Conservation (phyloP, 2,329 filamentous ascomycete genomes). For the Talaromyces funiculosus region DNA sequence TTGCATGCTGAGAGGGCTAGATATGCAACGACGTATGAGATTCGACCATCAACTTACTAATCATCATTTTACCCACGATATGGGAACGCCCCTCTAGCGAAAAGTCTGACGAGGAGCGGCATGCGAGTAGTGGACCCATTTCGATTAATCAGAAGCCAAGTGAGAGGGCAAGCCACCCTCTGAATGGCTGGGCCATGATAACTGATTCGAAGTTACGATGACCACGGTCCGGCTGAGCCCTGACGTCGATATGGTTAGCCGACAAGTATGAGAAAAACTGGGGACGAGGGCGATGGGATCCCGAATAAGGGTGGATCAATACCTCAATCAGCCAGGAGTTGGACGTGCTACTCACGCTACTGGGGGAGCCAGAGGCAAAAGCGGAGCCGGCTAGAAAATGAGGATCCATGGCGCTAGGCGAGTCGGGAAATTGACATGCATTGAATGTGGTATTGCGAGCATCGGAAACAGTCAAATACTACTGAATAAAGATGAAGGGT, state of each 20-base stretch:
- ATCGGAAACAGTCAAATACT: too few relatives aligned
- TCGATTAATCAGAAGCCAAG: background rate
- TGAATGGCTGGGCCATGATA: conserved; percentile 1
- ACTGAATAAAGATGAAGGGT: background rate
- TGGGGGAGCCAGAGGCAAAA: conserved; percentile 4
- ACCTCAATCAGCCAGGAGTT: background rate
- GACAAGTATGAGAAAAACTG: conserved; percentile 5
- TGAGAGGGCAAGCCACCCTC: background rate
- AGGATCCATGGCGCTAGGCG: conserved; percentile 6
- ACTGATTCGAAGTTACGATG: background rate
- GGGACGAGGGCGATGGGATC: conserved; percentile 4
- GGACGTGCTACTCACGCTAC: background rate
- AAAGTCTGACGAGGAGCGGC: background rate
- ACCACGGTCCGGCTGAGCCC: conserved; percentile 11
- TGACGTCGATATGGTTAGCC: conserved; percentile 13
- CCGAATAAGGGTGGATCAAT: background rate
- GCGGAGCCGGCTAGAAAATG: conserved; percentile 9
- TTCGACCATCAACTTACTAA: background rate
- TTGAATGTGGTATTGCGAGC: background rate
- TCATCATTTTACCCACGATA: background rate
- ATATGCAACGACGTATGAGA: background rate
- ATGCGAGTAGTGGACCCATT: background rate
- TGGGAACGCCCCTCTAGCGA: background rate
- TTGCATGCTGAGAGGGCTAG: background rate
- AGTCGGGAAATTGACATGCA: background rate